These are phyloP conservation scores for Agaricus sinodeliciosus DNA, from an alignment of 768 basidiomycete genomes.

Conservation along the genomic window DNA sequence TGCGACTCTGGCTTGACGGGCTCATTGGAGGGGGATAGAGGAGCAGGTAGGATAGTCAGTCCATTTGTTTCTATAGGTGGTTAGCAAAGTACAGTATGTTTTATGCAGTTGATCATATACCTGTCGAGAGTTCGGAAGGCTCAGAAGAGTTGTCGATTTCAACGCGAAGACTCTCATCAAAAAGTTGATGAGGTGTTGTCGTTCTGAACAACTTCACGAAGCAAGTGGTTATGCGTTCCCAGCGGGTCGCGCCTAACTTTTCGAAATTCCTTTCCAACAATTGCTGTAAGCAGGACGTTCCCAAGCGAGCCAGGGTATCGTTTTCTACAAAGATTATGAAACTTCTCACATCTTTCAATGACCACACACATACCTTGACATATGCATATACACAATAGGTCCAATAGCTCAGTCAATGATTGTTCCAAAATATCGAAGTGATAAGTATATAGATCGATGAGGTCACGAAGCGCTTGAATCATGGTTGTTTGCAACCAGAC, in stretches of 20 bases:
- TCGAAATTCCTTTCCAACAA: constrained; percentile 87
- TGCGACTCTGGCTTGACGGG: constrained; percentile 38
- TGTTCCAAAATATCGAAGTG: constrained; percentile 90
- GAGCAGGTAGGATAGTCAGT: constrained; percentile 75
- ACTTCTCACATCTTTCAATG: background rate
- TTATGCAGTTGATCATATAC: constrained; percentile 16
- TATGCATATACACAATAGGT: constrained; percentile 92
- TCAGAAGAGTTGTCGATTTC: constrained; percentile 68
- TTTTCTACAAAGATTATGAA: constrained; percentile 60
- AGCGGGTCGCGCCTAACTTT: constrained; percentile 76
- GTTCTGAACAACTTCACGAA: constrained; percentile 97
- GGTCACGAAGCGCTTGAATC: constrained; percentile 93
- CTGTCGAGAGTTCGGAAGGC: constrained; percentile 36
- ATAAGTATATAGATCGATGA: constrained; percentile 93
- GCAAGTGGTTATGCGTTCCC: constrained; percentile 88
- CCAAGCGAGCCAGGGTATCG: constrained; percentile 94
- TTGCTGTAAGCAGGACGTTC: constrained; percentile 96
- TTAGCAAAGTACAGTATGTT: background rate
- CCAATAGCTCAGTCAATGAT: constrained; percentile 88
- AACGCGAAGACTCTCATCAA: constrained; percentile 85
- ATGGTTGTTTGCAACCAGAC: constrained; percentile 99
- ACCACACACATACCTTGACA: constrained; percentile 77
- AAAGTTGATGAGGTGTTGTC: constrained; percentile 94
- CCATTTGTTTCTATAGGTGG: constrained; percentile 49
- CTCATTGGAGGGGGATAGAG: constrained; percentile 73